Conservation (phyloP, 805 yeast species). For the Helenozyma rhizophorensis region DNA sequence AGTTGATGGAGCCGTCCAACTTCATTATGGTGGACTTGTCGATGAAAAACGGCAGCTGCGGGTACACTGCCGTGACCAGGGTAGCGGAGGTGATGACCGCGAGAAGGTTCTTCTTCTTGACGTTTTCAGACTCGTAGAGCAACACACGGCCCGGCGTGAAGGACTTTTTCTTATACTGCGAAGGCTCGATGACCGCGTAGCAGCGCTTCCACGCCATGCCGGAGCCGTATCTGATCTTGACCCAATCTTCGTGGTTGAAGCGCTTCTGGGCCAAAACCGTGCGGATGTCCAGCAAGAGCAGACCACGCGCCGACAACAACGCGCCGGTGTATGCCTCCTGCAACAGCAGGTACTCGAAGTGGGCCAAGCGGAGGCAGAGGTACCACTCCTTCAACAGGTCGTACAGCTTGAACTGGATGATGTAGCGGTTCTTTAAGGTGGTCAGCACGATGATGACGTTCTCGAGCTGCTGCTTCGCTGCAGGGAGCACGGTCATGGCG, state of each 20-base stretch:
- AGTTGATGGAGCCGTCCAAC: constrained; percentile 74
- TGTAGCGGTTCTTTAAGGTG: constrained; percentile 81
- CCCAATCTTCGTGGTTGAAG: constrained; percentile 90
- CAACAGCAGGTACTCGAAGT: constrained; percentile 73
- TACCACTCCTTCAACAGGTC: constrained; percentile 73
- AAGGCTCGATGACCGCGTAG: constrained; percentile 81
- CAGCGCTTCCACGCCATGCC: constrained; percentile 98
- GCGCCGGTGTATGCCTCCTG: constrained; percentile 98
- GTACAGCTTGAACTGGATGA: constrained; percentile 69
- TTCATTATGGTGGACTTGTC: constrained; percentile 87
- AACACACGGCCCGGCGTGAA: constrained; percentile 60
- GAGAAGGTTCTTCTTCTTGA: constrained; percentile 65
- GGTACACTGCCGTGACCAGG: constrained; percentile 86
- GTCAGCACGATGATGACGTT: constrained; percentile 89
- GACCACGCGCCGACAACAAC: constrained; percentile 83
- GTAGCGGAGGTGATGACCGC: constrained; percentile 70
- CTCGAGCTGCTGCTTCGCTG: constrained; percentile 56
- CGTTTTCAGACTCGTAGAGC: constrained; percentile 82
- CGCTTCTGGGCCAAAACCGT: constrained; percentile 82
- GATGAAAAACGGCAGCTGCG: constrained; percentile 74
- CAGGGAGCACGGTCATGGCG: constrained; percentile 63
- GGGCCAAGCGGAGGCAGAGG: constrained; percentile 74
- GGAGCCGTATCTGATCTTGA: constrained; percentile 87
- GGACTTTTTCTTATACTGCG: constrained; percentile 45
- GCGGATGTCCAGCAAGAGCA: constrained; percentile 79